A percentile compares a stretch with the other conserved stretches of the same genome.
phyloP scores from a whole-genome alignment of 495 filamentous ascomycete genomes.

The Aspergillus sclerotioniger region DNA sequence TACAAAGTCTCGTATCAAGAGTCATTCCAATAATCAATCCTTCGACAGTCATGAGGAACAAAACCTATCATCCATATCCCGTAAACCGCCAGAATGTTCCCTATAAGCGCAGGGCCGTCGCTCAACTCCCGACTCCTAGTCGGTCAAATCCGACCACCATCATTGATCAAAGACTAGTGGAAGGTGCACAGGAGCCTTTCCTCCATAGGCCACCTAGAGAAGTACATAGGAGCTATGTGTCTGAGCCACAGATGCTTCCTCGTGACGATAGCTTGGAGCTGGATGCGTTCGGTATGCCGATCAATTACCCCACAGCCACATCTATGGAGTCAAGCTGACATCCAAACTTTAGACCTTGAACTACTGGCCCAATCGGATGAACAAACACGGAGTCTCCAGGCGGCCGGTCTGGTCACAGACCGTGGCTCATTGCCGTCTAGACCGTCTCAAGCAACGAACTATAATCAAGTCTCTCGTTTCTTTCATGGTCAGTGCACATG shows the following conservation, averaged over 20 bases:
- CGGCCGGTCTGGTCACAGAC: neutral
- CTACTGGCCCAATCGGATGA: slow-evolving; percentile 33
- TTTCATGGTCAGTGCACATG: slow-evolving; percentile 28
- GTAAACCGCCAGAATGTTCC: neutral
- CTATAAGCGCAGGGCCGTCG: slow-evolving; percentile 5
- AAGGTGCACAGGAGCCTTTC: slow-evolving; percentile 23
- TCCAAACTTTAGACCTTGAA: slow-evolving; percentile 35
- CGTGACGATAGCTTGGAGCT: slow-evolving; percentile 30
- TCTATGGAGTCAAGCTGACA: neutral
- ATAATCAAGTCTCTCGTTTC: slow-evolving; percentile 25
- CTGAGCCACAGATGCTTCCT: slow-evolving; percentile 1
- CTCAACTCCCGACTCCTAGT: neutral
- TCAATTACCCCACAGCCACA: neutral
- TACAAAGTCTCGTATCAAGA: too few relatives aligned
- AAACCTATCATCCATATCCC: neutral
- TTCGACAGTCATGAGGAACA: slow-evolving; percentile 4
- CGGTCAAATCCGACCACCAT: slow-evolving; percentile 8
- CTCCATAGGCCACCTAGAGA: slow-evolving; percentile 8
- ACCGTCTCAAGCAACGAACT: neutral
- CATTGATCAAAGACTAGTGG: slow-evolving; percentile 29
- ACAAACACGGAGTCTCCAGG: neutral
- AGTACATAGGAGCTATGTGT: neutral
- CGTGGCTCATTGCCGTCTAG: neutral
- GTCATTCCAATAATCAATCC: too few relatives aligned
- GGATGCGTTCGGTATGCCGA: slow-evolving; percentile 51